Evolutionary conservation across 345 rosid genomes (phyloP).

Genomic region (Citrus australasica): DNA sequence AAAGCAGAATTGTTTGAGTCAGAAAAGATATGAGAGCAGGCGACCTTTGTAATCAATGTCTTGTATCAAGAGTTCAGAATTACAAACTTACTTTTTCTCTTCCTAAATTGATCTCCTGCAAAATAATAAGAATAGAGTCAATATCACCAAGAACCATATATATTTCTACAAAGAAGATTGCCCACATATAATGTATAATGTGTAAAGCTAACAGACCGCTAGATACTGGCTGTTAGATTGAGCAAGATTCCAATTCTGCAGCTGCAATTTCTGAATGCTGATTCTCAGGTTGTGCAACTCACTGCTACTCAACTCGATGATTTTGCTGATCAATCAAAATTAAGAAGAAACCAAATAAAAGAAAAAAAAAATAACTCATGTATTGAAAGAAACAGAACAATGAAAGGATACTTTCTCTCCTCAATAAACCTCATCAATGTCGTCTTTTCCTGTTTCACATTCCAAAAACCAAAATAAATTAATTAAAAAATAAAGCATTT

Average conservation of each 20-base stretch:
- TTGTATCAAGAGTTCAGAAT: neutral
- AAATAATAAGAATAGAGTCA: slow-evolving; percentile 3
- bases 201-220: slow-evolving; percentile 40
- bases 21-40: neutral
- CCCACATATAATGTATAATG: neutral
- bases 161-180: neutral
- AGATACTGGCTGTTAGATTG: slow-evolving; percentile 54
- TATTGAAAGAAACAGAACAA: neutral
- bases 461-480: neutral
- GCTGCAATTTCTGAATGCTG: slow-evolving; percentile 45
- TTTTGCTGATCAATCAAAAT: slow-evolving; percentile 40
- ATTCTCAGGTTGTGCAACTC: slow-evolving; percentile 45
- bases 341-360: slow-evolving; percentile 21
- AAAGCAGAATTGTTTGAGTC: neutral
- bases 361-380: neutral
- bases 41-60: neutral
- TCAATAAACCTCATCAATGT: slow-evolving; percentile 57
- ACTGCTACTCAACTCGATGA: slow-evolving; percentile 45
- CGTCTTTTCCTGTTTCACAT: slow-evolving; percentile 53
- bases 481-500: no score
- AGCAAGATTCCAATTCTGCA: slow-evolving; percentile 61
- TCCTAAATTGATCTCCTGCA: slow-evolving; percentile 57
- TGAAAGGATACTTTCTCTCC: slow-evolving; percentile 71
- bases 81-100: slow-evolving; percentile 42
- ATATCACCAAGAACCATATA: neutral